Evolutionary conservation across 176 grass and related monocot genomes (phyloP), one percentile per base, ranked within the genome.

Genomic region (Musa schizocarpa): DNA sequence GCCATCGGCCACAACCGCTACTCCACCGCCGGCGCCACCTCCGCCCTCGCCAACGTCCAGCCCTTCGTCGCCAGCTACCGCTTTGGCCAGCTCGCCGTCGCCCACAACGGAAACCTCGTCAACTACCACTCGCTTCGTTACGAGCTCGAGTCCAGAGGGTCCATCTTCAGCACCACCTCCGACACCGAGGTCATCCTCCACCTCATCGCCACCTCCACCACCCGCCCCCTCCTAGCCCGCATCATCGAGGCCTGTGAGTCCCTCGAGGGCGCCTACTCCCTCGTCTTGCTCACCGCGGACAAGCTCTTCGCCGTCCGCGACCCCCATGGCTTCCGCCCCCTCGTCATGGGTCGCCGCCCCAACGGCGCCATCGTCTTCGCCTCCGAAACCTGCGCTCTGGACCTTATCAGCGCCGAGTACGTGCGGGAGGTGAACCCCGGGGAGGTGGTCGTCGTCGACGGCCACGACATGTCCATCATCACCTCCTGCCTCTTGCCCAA

Each of bases 181-280:
- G 91, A 99, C 83, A 99, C 95, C 10, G 95, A 99, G 95, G 91
- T 99, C 19, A 89, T 99, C 81, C 85, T 88, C 67, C 95, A 99
- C 76, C 90, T 99, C 72, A 99, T 99, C 83, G 91, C 91, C 21
- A 83, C 88, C 9, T 92, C 91, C 29, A 80, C 88, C 64, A 80
- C 86, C 68, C 88, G 95, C 61, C 86, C 91, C 54, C 84, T 99
- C 69, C 77, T 99, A 51, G 81, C 95, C 14, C 90, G 88, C 61
- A 86, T 99, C 67, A 75, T 84, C 76, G 88, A 92, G 71, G 84
- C 86, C 7, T 94, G 95, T 82, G 84, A 94, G 72, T 70, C 84
- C 75, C 80, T 99, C 48, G 76, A 78, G 12, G 90, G 90, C 27
- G 91, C 95, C 23, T 99, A 88, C 75, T 99, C 95, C n/a, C 86